Base-by-base conservation (phyloP, 345 rosid genomes). In the Turnera subulata region DNA sequence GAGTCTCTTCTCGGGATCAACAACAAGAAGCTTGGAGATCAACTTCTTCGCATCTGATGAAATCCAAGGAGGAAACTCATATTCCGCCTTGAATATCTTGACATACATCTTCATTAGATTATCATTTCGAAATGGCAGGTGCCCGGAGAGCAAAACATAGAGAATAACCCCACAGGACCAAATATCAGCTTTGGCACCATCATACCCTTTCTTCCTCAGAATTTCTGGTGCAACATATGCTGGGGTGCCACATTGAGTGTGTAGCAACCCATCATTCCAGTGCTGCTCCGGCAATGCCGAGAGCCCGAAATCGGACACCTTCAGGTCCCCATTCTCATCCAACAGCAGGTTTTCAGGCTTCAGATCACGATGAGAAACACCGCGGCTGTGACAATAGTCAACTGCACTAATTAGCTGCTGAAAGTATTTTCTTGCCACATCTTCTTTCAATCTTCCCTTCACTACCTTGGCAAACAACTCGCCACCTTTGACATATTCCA, bases 141-240 rank as follows among this genome's bases (percentile, higher is more conserved):
- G 22, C 8, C 53, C 53, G 14, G 53, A 16, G 6, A 49, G 53
- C 20, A 49, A 29, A 0, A 49, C 53, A 15, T 49, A 49, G 6
- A 49, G 53, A 49, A 49, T 49, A 25, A 49, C 53, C 12, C 53
- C 53, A 15, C 53, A 49, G 0, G 53, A 49, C 53, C 53, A 49
- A 20, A 15, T 49, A 23, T 49, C 53, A 14, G 53, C 29, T 49
- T 22, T 49, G 0, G 53, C 20, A 20, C 53, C 53, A 49, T 49
- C 53, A 15, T 49, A 49, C 5, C 53, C 53, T 49, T 49, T 49
- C 33, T 49, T 49, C 13, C 53, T 24, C 53, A 49, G 16, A 3
- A 49, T 29, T 22, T 49, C 53, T 2, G 53, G 53, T 1, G 53
- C 53, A 5, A 49, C 53, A 15, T 49, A 49, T 6, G 53, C 53